These are phyloP conservation scores for Syzygium grande DNA, from an alignment of 345 rosid species.

Conservation along the genomic window DNA sequence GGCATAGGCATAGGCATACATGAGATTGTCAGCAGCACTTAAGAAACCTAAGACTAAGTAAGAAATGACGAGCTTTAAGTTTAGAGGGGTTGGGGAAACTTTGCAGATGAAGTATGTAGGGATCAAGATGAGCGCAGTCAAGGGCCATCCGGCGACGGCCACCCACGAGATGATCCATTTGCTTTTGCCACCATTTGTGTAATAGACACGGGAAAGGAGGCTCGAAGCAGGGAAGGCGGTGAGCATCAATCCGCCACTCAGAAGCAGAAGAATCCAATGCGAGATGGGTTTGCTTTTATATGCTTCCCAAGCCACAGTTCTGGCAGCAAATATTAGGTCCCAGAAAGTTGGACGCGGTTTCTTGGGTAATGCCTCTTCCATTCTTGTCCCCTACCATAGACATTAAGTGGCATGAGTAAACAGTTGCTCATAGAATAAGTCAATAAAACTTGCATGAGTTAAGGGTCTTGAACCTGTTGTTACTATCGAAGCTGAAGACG, in stretches of 20 bases:
- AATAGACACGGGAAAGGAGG: conserved; percentile 67
- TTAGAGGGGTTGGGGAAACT: conserved; percentile 52
- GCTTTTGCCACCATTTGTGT: conserved; percentile 68
- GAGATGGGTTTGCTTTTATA: conserved; percentile 57
- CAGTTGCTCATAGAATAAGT: neutral
- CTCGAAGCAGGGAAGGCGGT: conserved; percentile 78
- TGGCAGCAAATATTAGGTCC: neutral
- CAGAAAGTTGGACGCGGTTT: neutral
- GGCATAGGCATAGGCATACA: conserved; percentile 86
- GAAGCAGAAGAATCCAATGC: conserved; percentile 60
- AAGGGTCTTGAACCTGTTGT: neutral
- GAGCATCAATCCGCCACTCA: conserved; percentile 54
- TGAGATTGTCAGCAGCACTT: conserved; percentile 73
- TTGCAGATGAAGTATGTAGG: conserved; percentile 39
- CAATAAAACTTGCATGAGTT: neutral
- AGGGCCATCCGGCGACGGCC: conserved; percentile 82
- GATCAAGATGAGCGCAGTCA: conserved; percentile 47
- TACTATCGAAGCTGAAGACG: neutral
- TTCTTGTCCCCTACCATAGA: conserved; percentile 1
- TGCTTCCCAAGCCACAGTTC: conserved; percentile 27
- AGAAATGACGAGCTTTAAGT: conserved; percentile 37
- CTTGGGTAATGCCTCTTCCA: conserved; percentile 10
- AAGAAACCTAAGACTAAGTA: conserved; percentile 55
- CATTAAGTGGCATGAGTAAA: neutral
- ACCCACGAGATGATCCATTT: conserved; percentile 96